Evolutionary conservation across 1,284 basidiomycete species (phyloP), one percentile per base, ranked within the genome.

Genomic region (Ustilago tritici): DNA sequence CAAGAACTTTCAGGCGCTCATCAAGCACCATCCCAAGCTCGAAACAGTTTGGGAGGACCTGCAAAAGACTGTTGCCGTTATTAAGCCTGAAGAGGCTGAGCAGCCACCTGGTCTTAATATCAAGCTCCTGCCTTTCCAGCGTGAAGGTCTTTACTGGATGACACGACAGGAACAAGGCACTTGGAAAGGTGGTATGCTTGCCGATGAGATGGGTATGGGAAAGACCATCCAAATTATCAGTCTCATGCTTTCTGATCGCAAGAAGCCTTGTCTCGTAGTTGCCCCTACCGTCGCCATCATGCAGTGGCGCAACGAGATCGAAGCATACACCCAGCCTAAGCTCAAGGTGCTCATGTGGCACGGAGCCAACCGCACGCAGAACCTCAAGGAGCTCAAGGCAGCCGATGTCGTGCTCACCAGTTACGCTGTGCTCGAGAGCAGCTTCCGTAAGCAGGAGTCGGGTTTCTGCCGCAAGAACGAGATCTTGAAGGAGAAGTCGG

Each of bases 181-280:
- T 7, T 98, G 95, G 94, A 89, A 89, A 56, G 96, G 97, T 49
- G 97, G 96, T 12, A 92, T 99, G 90, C 89, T 99, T 61, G 95
- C 96, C 38, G 94, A 95, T 84, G 94, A 95, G 87, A 86, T 85
- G 78, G 94, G 94, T 43, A 98, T 98, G 96, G 96, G 96, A 36
- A 98, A 98, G 88, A 99, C 96, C 0, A 98, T 99, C 71, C 97
- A 99, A 85, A 95, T 96, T 80, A 95, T 99, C 58, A 90, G 95
- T 3, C 89, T 99, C 38, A 89, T 99, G 41, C 90, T 96, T 2
- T 92, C 92, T 0, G 92, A 94, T 84, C 87, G 90, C 55, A 88
- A 89, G 74, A 92, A 91, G 85, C 95, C 95, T 0, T 95, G 94
- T 66, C 90, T 99, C 10, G 94, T 99, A 23, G 90, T 99, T 38